Conservation (phyloP, 2,329 filamentous ascomycete species). For the Colletotrichum kahawae region DNA sequence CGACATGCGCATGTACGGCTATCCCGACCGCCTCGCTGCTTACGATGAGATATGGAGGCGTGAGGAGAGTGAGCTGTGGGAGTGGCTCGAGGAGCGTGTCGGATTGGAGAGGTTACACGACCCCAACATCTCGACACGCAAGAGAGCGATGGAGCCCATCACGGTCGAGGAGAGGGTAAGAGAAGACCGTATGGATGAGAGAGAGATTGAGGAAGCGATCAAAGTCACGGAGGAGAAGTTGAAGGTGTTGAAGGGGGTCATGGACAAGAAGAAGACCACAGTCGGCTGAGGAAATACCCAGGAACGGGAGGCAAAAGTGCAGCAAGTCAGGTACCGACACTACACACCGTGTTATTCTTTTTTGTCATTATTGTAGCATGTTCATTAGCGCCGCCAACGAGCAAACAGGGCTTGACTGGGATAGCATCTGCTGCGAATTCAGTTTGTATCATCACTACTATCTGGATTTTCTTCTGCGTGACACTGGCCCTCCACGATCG, state of each 20-base stretch:
- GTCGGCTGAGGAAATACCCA: slow-evolving; percentile 9
- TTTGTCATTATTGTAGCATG: slow-evolving; percentile 19
- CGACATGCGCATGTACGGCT: slow-evolving; percentile 44
- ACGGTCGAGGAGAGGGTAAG: slow-evolving; percentile 65
- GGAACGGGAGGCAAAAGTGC: background rate
- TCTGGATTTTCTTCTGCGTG: fast-evolving
- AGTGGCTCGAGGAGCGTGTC: slow-evolving; percentile 88
- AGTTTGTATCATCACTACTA: background rate
- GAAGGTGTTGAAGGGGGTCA: slow-evolving; percentile 74
- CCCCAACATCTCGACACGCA: slow-evolving; percentile 42
- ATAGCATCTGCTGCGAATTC: slow-evolving; percentile 5
- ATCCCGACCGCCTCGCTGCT: slow-evolving; percentile 74
- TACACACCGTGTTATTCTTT: slow-evolving; percentile 16
- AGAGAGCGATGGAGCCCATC: slow-evolving; percentile 56
- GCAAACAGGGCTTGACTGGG: slow-evolving; percentile 16
- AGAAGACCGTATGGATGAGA: slow-evolving; percentile 69
- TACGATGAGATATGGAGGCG: slow-evolving; percentile 93
- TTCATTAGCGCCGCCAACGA: slow-evolving; percentile 15
- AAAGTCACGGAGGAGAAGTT: slow-evolving; percentile 86
- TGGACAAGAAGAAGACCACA: slow-evolving; percentile 59
- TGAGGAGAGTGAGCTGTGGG: slow-evolving; percentile 90
- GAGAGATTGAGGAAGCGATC: slow-evolving; percentile 81
- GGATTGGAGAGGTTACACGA: slow-evolving; percentile 68
- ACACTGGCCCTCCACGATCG: background rate
- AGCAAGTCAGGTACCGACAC: slow-evolving; percentile 15